A percentile compares a stretch with the other conserved stretches of the same genome.
phyloP scores from a whole-genome alignment of 1,139 yeast species.

The Lipomyces yarrowii region DNA sequence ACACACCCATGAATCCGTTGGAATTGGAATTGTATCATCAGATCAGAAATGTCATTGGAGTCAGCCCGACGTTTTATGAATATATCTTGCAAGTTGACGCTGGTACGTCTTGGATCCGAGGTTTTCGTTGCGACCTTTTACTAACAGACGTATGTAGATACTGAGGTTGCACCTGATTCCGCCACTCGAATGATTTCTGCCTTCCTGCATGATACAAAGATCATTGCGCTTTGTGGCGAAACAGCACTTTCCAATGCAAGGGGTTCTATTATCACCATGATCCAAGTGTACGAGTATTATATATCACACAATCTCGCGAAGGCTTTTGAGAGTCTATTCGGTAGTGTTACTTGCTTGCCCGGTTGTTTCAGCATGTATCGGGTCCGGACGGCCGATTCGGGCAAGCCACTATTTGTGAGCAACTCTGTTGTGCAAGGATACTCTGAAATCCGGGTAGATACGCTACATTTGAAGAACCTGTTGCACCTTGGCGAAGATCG shows the following conservation, averaged over 20 bases:
- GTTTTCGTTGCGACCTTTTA: background rate
- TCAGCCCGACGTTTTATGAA: constrained; percentile 48
- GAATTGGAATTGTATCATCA: constrained; percentile 49
- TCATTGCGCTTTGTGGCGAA: constrained; percentile 49
- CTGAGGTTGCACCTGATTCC: constrained; percentile 45
- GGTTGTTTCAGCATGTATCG: constrained; percentile 50
- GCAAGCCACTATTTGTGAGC: constrained; percentile 47
- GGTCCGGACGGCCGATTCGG: constrained; percentile 44
- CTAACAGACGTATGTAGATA: constrained; percentile 36
- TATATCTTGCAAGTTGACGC: constrained; percentile 48
- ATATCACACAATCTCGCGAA: constrained; percentile 49
- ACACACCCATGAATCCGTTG: constrained; percentile 46
- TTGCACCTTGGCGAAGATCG: constrained; percentile 50
- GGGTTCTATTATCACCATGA: constrained; percentile 46
- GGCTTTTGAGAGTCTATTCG: constrained; percentile 48
- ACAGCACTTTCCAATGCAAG: constrained; percentile 47
- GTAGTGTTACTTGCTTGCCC: constrained; percentile 48
- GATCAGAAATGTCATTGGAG: constrained; percentile 47
- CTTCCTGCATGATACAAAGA: constrained; percentile 44
- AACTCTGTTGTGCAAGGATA: constrained; percentile 46
- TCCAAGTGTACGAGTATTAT: constrained; percentile 49
- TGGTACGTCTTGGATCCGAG: constrained; percentile 10
- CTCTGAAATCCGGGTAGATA: constrained; percentile 46
- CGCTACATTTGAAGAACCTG: constrained; percentile 48
- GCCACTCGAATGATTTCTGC: constrained; percentile 46